phyloP scores from a whole-genome alignment of 106 monocot species.

The Amphibolis antarctica region DNA sequence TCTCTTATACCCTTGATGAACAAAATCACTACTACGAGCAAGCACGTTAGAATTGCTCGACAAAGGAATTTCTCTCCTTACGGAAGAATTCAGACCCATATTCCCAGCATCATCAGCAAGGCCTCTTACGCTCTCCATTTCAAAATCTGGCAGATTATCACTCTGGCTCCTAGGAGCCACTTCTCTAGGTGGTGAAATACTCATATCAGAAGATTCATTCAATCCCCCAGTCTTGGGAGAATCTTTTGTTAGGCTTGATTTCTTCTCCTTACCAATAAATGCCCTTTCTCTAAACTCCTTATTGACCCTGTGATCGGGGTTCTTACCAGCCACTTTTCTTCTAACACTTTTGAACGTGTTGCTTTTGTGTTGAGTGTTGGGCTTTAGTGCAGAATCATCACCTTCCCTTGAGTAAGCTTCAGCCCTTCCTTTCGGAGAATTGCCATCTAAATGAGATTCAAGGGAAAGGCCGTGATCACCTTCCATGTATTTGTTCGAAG shows the following conservation, averaged over 20 bases:
- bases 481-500: neutral
- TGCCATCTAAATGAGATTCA: too few species aligned
- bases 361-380: neutral
- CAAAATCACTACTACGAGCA: neutral
- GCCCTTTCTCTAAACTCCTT: neutral
- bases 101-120: neutral
- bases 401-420: neutral
- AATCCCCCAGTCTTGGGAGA: neutral
- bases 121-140: neutral
- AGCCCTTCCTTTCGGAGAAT: neutral
- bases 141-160: neutral
- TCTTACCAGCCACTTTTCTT: conserved; percentile 8
- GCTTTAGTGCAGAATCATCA: neutral
- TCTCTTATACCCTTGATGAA: conserved; percentile 9
- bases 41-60: neutral
- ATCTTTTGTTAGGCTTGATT: conserved; percentile 11
- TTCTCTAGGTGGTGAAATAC: conserved; percentile 32
- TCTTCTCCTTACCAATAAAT: neutral
- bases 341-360: neutral
- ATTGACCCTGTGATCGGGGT: neutral
- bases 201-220: conserved; percentile 29
- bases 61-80: neutral
- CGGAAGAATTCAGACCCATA: neutral
- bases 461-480: neutral
- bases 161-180: neutral